Conservation (phyloP, 148 eudicot genomes). For the Bassia scoparia region DNA sequence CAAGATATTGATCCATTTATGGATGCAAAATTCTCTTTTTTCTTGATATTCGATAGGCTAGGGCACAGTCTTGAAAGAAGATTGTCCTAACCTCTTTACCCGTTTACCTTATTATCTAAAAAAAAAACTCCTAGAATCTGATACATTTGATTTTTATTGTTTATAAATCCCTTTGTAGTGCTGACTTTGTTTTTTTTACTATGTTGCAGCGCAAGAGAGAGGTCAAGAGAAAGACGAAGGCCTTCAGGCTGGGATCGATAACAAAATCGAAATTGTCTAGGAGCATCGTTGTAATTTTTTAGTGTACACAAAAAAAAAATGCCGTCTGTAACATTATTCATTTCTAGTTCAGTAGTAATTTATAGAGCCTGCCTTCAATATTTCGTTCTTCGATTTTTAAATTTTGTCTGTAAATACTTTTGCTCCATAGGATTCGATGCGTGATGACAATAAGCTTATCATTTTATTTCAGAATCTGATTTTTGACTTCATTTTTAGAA, state of each 20-base stretch:
- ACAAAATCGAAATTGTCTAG: neutral
- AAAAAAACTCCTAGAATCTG: neutral
- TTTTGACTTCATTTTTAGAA: no score
- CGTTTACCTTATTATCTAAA: no score
- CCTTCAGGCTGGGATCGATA: slow-evolving; percentile 94
- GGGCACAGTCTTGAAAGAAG: no score
- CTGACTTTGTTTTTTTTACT: neutral
- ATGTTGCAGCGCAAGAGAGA: slow-evolving; percentile 51
- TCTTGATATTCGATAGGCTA: no score
- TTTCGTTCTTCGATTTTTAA: neutral
- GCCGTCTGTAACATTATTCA: slow-evolving; percentile 17
- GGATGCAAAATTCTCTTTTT: no score
- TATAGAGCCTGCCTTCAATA: neutral
- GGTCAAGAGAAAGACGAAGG: slow-evolving; percentile 78
- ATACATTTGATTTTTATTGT: neutral
- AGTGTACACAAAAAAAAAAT: neutral
- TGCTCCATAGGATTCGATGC: no score
- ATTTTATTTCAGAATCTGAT: no score
- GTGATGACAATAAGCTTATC: no score
- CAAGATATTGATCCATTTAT: no score
- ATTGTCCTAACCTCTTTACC: no score
- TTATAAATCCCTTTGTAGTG: neutral
- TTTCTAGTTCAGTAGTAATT: neutral
- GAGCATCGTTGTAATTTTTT: neutral
- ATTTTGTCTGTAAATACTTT: neutral